Base-by-base conservation (phyloP, 2,329 filamentous ascomycete species). In the Hypoxylon sp. region DNA sequence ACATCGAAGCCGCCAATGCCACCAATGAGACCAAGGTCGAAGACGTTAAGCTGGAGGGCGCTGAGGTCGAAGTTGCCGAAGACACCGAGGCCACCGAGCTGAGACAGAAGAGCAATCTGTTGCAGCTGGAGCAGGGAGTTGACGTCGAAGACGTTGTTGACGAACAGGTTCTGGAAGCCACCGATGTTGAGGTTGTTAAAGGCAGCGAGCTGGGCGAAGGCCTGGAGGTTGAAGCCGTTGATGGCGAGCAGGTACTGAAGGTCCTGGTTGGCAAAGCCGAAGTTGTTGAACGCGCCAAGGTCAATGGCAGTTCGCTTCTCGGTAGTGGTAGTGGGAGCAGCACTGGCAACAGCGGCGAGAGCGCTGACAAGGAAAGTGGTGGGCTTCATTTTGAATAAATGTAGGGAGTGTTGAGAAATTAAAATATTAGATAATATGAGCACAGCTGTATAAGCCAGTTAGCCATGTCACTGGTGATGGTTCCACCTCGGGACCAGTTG, bases 361-460 rank as follows among this genome's bases (percentile, higher is more conserved):
- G 79, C 78, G 76, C 81, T 78, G 75, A 80, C 74, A 77, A 87
- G 66, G 78, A 86, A 74, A 70, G 80, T 80, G 57, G 81, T 76
- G 78, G 80, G 77, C 82, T 86, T 84, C 85, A 87, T 87, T 72
- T 81, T 85, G 82, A 77, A 47, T 62, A 71, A 73, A 59, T 73
- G 63, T 70, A 73, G 69, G 65, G 73, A 73, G 72, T 71, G 75
- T 71, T 71, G 73, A 61, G 52, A 52, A 71, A 67, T 71, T 71
- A 71, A 74, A 70, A 73, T 72, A 79, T 79, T 79, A 79, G 75
- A 76, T 73, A 80, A 78, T 71, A 79, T 71, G 76, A 84, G 83
- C 82, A 82, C 82, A 84, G 83, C 83, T 83, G 59, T 77, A 47
- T 5, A 26, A 8, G 22, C n/a, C n/a, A 31, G 74, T 76, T 73